phyloP scores from a whole-genome alignment of 2,329 filamentous ascomycete species.

The Trichoderma sp. region DNA sequence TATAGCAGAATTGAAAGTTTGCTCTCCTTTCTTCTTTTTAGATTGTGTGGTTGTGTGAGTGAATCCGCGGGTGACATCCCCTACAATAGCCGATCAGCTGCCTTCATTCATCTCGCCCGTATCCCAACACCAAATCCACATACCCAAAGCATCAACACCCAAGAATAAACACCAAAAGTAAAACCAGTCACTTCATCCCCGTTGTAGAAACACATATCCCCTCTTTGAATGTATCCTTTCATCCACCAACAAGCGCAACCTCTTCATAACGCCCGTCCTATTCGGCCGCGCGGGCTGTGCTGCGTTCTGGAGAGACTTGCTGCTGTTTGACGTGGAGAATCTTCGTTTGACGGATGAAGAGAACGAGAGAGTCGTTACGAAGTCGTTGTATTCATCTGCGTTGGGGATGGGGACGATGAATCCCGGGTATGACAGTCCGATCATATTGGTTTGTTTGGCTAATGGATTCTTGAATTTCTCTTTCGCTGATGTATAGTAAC shows the following conservation, averaged over 20 bases:
- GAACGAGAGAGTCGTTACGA: not conserved
- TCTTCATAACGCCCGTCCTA: not conserved
- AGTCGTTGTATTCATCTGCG: not conserved
- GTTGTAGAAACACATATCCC: not conserved
- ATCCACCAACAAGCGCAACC: not conserved
- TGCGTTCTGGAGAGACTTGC: not conserved
- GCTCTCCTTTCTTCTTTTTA: too few relatives aligned
- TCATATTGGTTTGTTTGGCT: too few relatives aligned
- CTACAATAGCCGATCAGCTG: not conserved
- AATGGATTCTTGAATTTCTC: too few relatives aligned
- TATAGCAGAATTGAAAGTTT: too few relatives aligned
- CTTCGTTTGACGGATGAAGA: not conserved
- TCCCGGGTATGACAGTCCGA: not conserved
- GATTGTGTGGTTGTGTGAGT: too few relatives aligned
- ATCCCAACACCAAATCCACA: not conserved
- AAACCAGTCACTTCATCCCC: not conserved
- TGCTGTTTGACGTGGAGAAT: not conserved
- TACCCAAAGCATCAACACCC: not conserved
- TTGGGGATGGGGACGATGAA: not conserved
- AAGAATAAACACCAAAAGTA: not conserved
- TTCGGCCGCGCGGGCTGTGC: not conserved
- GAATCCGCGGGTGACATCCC: too few relatives aligned
- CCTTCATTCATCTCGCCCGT: not conserved
- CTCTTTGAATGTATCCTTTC: not conserved
- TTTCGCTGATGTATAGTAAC: not conserved